Evolutionary conservation across 306 rosid species (phyloP).

Genomic region (Acmispon strigosus): DNA sequence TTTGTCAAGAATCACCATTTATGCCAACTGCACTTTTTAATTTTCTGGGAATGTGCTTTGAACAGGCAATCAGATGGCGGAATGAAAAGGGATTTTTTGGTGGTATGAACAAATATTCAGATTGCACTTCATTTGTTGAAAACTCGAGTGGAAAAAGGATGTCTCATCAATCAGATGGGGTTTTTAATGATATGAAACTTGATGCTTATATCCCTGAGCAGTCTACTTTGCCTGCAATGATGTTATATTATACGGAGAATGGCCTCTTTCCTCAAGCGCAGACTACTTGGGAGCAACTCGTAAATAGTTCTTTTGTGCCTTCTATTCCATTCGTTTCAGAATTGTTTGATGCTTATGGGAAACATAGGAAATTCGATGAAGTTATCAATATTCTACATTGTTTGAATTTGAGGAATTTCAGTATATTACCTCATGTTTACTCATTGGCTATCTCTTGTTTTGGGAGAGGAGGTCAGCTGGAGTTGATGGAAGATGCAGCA

Average conservation of each 20-base stretch:
- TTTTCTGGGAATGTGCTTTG: conserved; percentile 8
- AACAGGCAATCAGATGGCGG: conserved; percentile 34
- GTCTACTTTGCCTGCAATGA: conserved; percentile 35
- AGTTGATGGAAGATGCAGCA: conserved; percentile 66
- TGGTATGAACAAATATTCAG: conserved; percentile 5
- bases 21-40: no score
- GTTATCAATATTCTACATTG: conserved; percentile 37
- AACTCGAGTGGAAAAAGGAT: conserved; percentile 30
- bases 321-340: conserved; percentile 38
- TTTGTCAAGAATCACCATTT: background rate
- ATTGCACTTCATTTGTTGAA: conserved; percentile 12
- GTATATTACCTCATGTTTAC: conserved; percentile 51
- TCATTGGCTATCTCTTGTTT: conserved; percentile 66
- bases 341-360: conserved; percentile 44
- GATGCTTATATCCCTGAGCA: conserved; percentile 26
- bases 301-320: conserved; percentile 53
- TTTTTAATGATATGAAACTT: conserved; percentile 30
- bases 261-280: conserved; percentile 47
- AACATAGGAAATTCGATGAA: conserved; percentile 26
- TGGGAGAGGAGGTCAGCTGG: conserved; percentile 66
- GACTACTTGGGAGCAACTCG: conserved; percentile 46
- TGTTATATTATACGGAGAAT: conserved; percentile 35
- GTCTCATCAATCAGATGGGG: conserved; percentile 32
- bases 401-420: conserved; percentile 31
- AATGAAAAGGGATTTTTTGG: conserved; percentile 15